These are phyloP conservation scores for Ganoderma meredithae DNA, from an alignment of 1,284 basidiomycete genomes.

Conservation along the genomic window DNA sequence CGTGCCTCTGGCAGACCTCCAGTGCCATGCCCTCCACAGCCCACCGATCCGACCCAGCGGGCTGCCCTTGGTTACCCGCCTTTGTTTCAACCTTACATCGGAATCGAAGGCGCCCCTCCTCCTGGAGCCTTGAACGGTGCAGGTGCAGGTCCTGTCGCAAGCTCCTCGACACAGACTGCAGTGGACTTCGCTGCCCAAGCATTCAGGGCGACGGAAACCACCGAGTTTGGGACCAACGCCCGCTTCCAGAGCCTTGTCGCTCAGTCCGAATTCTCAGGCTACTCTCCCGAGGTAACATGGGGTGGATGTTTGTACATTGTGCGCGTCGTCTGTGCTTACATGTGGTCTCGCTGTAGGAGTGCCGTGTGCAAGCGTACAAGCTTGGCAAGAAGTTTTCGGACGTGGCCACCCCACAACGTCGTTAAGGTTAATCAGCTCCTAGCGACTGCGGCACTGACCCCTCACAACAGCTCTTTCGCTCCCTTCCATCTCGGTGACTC, in stretches of 20 bases:
- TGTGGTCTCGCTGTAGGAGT: conserved; percentile 29
- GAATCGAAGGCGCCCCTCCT: conserved; percentile 17
- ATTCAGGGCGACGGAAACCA: conserved; percentile 35
- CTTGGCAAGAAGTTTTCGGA: conserved; percentile 34
- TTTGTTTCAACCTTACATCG: conserved; percentile 50
- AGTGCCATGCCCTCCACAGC: conserved; percentile 49
- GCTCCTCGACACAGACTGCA: conserved; percentile 26
- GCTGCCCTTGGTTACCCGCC: conserved; percentile 50
- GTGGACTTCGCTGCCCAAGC: conserved; percentile 47
- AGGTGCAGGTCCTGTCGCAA: conserved; percentile 16
- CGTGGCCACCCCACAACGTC: conserved; percentile 18
- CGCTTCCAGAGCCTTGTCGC: conserved; percentile 45
- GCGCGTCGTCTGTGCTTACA: background rate
- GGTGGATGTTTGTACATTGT: background rate
- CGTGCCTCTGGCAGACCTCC: conserved; percentile 52
- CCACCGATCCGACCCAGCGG: conserved; percentile 46
- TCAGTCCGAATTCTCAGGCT: conserved; percentile 45
- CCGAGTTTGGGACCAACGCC: conserved; percentile 38
- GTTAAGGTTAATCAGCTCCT: conserved; percentile 15
- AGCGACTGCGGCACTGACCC: no score
- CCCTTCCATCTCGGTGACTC: conserved; percentile 9
- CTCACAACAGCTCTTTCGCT: conserved; percentile 15
- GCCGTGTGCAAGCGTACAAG: conserved; percentile 37
- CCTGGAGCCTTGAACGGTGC: conserved; percentile 8
- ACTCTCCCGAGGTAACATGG: conserved; percentile 50